Conservation (phyloP, 768 basidiomycete species). For the Hypsizygus marmoreus region DNA sequence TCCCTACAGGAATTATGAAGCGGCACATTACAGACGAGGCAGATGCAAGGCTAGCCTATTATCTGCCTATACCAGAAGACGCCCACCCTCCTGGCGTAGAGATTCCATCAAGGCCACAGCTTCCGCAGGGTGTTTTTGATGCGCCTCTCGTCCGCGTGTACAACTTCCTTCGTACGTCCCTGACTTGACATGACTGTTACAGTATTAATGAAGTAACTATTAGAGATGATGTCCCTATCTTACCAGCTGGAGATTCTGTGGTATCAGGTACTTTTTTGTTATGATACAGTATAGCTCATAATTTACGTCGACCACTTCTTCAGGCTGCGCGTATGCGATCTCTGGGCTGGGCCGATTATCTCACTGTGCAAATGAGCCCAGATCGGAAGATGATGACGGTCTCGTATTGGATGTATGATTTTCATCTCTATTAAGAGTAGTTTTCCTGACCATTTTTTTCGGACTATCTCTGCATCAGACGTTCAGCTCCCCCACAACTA, state of each 20-base stretch:
- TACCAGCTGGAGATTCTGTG: constrained; percentile 91
- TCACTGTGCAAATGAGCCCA: constrained; percentile 69
- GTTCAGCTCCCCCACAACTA: constrained; percentile 21
- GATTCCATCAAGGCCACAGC: constrained; percentile 46
- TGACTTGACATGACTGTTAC: neutral
- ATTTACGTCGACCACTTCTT: constrained; percentile 14
- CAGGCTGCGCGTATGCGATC: constrained; percentile 75
- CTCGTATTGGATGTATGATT: constrained; percentile 86
- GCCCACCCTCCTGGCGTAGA: constrained; percentile 42
- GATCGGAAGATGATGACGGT: constrained; percentile 68
- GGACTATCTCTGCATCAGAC: constrained; percentile 20
- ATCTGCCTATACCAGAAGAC: constrained; percentile 50
- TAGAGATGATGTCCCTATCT: constrained; percentile 89
- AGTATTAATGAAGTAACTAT: constrained; percentile 1
- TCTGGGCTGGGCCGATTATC: constrained; percentile 84
- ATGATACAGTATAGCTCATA: neutral
- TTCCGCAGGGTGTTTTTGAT: constrained; percentile 68
- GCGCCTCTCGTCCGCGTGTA: constrained; percentile 82
- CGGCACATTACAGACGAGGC: constrained; percentile 75
- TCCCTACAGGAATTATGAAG: constrained; percentile 62
- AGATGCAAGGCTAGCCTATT: constrained; percentile 64
- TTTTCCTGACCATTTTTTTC: no score
- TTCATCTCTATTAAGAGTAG: neutral
- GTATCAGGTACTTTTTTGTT: constrained; percentile 54
- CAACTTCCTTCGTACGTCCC: constrained; percentile 82